A percentile compares a stretch with the other conserved stretches of the same genome.
Evolutionary conservation across 495 filamentous ascomycete genomes (phyloP).

Genomic region (Lophium mytilinum): DNA sequence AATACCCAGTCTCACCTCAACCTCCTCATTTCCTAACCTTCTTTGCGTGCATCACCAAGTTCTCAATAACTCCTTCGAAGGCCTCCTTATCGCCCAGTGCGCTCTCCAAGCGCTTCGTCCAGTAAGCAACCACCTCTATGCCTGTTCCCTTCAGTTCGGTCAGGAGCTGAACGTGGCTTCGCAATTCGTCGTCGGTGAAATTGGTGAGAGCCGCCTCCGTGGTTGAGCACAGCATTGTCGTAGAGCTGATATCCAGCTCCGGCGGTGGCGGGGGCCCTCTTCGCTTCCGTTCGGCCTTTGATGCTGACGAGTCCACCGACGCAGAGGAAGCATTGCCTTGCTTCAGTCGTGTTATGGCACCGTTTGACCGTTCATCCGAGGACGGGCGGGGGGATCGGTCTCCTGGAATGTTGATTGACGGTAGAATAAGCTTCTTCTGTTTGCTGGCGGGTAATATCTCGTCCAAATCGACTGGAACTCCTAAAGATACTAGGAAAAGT

Average conservation of each 20-base stretch:
- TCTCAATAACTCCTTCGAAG: slow-evolving; percentile 97
- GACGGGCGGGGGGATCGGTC: slow-evolving; percentile 38
- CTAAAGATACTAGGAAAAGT: slow-evolving; percentile 90
- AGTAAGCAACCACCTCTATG: slow-evolving; percentile 74
- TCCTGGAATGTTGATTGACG: slow-evolving; percentile 59
- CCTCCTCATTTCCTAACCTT: slow-evolving; percentile 57
- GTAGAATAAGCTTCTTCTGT: slow-evolving; percentile 94
- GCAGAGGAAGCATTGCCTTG: slow-evolving; percentile 48
- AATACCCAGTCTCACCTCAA: neutral
- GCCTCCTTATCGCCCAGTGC: slow-evolving; percentile 86
- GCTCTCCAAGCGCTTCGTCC: slow-evolving; percentile 76
- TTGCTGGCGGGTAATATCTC: slow-evolving; percentile 94
- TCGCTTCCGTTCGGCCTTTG: slow-evolving; percentile 31
- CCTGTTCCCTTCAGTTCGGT: slow-evolving; percentile 59
- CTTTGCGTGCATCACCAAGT: slow-evolving; percentile 88
- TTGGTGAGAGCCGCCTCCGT: slow-evolving; percentile 73
- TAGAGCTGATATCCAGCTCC: slow-evolving; percentile 67
- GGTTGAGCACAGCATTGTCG: slow-evolving; percentile 68
- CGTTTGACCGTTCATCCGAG: slow-evolving; percentile 42
- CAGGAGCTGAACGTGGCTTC: slow-evolving; percentile 61
- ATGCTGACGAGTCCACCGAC: slow-evolving; percentile 46
- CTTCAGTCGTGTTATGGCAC: slow-evolving; percentile 44
- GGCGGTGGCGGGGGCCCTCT: slow-evolving; percentile 61
- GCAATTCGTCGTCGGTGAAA: slow-evolving; percentile 68
- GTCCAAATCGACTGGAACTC: slow-evolving; percentile 92